Percentiles rank a stretch among this genome's conserved stretches.
Conservation (phyloP, 2,329 filamentous ascomycete species). For the Monosporascus sp. region DNA sequence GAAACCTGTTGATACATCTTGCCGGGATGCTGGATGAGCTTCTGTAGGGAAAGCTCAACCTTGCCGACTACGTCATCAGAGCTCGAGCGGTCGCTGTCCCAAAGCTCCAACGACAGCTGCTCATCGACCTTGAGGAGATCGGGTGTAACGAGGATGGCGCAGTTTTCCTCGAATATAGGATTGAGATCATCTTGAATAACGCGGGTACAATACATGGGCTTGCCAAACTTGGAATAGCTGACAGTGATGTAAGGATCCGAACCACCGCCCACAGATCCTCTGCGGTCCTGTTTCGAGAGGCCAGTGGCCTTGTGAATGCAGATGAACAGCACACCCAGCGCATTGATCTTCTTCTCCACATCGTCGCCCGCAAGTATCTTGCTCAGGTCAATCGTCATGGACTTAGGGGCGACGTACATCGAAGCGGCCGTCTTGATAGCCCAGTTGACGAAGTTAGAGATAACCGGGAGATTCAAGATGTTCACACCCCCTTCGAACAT, state of each 20-base stretch:
- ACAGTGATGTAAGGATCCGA: constrained; percentile 95
- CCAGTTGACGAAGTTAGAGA: constrained; percentile 96
- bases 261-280: constrained; percentile 78
- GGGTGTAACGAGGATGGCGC: constrained; percentile 78
- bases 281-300: constrained; percentile 84
- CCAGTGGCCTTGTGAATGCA: constrained; percentile 83
- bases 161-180: constrained; percentile 85
- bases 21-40: constrained; percentile 89
- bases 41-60: constrained; percentile 87
- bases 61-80: constrained; percentile 95
- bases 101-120: constrained; percentile 87
- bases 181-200: constrained; percentile 95
- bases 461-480: constrained; percentile 83
- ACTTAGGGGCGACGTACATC: constrained; percentile 93
- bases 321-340: constrained; percentile 86
- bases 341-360: constrained; percentile 82
- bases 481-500: constrained; percentile 92
- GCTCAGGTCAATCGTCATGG: constrained; percentile 83
- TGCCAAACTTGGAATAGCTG: constrained; percentile 92
- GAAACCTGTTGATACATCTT: constrained; percentile 90
- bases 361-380: constrained; percentile 89
- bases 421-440: constrained; percentile 81
- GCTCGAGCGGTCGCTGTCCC: constrained; percentile 90
- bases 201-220: constrained; percentile 95
- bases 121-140: constrained; percentile 93